Percentiles rank a stretch among this genome's conserved stretches.
Conservation (phyloP, 2,329 filamentous ascomycete genomes). For the Coniella vitis region DNA sequence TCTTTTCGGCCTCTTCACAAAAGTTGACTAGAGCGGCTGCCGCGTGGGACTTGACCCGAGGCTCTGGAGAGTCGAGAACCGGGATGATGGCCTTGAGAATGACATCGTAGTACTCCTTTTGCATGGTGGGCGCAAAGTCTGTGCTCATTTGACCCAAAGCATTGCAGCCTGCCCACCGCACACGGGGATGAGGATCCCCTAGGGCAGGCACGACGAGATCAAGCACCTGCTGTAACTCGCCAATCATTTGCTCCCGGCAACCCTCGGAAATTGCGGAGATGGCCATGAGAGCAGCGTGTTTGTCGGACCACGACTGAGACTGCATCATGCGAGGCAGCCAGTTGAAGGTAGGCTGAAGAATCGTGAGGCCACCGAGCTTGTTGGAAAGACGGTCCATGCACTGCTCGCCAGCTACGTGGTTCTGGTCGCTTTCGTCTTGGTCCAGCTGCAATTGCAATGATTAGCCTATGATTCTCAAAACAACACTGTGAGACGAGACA, state of each 20-base stretch:
- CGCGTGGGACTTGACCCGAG: conserved; percentile 91
- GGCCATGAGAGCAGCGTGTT: conserved; percentile 95
- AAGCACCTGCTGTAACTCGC: conserved; percentile 87
- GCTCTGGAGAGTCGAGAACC: conserved; percentile 81
- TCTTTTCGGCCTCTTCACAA: conserved; percentile 95
- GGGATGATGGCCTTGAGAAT: conserved; percentile 89
- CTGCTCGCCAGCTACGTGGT: conserved; percentile 96
- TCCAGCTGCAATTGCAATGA: conserved; percentile 64
- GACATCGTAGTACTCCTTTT: conserved; percentile 84
- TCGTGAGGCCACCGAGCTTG: conserved; percentile 90
- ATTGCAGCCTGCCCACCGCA: conserved; percentile 96
- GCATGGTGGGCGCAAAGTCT: conserved; percentile 96
- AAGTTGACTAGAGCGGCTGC: conserved; percentile 98
- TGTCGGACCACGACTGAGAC: conserved; percentile 87
- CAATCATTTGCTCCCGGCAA: conserved; percentile 91
- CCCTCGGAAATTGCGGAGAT: conserved; percentile 98
- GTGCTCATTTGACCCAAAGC: conserved; percentile 99
- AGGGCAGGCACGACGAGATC: conserved; percentile 91
- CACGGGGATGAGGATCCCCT: conserved; percentile 82
- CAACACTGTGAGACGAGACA: neutral
- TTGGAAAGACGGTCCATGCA: conserved; percentile 97
- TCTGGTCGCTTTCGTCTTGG: conserved; percentile 90
- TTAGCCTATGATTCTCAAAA: conserved; percentile 21
- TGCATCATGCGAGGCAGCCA: conserved; percentile 98
- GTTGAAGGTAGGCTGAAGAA: conserved; percentile 87